phyloP scores from a whole-genome alignment of 1,284 basidiomycete genomes.

The Stygiomarasmius scandens region DNA sequence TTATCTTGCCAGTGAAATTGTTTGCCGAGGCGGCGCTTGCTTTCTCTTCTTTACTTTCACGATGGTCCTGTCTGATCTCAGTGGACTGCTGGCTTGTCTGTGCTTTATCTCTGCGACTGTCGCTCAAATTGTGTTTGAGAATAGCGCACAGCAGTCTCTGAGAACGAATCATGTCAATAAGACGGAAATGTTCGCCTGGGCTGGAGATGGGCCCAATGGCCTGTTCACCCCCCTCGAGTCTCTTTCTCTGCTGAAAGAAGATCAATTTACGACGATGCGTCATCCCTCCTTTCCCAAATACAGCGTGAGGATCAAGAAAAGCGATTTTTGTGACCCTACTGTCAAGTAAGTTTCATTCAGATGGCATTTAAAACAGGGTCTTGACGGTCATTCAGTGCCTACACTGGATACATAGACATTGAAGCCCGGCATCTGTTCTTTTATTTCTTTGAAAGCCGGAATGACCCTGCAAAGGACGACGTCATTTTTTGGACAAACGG shows the following conservation, averaged over 20 bases:
- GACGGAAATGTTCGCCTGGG: not conserved
- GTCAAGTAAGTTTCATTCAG: constrained; percentile 41
- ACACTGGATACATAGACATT: constrained; percentile 65
- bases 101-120: not conserved
- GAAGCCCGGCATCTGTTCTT: constrained; percentile 79
- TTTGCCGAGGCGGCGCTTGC: too few relatives aligned
- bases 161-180: too few relatives aligned
- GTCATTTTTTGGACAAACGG: constrained; percentile 21
- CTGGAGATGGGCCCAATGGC: not conserved
- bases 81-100: not conserved
- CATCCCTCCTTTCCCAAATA: constrained; percentile 60
- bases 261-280: constrained; percentile 47
- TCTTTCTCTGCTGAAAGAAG: constrained; percentile 43
- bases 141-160: too few relatives aligned
- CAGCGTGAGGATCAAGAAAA: constrained; percentile 55
- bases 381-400: constrained; percentile 21
- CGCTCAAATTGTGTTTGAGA: too few relatives aligned
- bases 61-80: not conserved
- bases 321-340: constrained; percentile 53
- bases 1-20: too few relatives aligned
- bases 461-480: constrained; percentile 24
- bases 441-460: constrained; percentile 85
- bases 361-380: not conserved
- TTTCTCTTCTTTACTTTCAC: not conserved
- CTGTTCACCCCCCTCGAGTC: constrained; percentile 43